Evolutionary conservation across 1,284 basidiomycete genomes (phyloP), one percentile per base, ranked within the genome.

Genomic region (Thecaphora thlaspeos): DNA sequence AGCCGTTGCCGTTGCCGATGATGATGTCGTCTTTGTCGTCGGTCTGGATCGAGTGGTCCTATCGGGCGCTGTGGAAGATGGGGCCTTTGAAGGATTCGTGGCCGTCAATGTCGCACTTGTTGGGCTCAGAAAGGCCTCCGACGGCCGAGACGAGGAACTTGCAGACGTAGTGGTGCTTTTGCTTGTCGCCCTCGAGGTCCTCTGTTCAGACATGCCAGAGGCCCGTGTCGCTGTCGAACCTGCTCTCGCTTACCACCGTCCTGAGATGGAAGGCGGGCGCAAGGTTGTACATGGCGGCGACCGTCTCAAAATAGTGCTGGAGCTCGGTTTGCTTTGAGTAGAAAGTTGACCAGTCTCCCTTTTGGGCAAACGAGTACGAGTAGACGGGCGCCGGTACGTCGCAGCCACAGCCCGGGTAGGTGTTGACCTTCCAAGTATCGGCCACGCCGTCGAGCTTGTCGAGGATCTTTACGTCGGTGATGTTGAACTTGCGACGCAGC

Each of bases 21-120:
- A 79, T 60, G 17, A 77, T 64, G 14, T 79, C 77, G 36, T 75
- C 58, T 53, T 79, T 79, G 46, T 68, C 67, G 38, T 63, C 65
- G 32, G 78, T 41, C 24, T 72, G 55, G 30, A 79, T 68, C 17
- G 54, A 55, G 34, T 74, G 70, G 45, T 78, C 73, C 78, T 78
- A 79, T 4, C 71, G 57, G 0, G 76, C 77, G 24, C 75, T 75
- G 54, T 79, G 78, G 61, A 79, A 79, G 47, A 70, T 53, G 7
- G 70, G 47, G 2, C 70, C 72, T 17, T 69, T 48, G 49, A 79
- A 79, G 17, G 53, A 51, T 40, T 77, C 69, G 32, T 70, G 42
- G 4, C 75, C 75, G 7, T 61, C 51, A 24, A 76, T 73, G 28
- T 59, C 58, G 45, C 70, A 73, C 3, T 51, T 32, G 44, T 76